Evolutionary conservation across 306 rosid species (phyloP), one percentile per base, ranked within the genome.

Genomic region (Bauhinia variegata): DNA sequence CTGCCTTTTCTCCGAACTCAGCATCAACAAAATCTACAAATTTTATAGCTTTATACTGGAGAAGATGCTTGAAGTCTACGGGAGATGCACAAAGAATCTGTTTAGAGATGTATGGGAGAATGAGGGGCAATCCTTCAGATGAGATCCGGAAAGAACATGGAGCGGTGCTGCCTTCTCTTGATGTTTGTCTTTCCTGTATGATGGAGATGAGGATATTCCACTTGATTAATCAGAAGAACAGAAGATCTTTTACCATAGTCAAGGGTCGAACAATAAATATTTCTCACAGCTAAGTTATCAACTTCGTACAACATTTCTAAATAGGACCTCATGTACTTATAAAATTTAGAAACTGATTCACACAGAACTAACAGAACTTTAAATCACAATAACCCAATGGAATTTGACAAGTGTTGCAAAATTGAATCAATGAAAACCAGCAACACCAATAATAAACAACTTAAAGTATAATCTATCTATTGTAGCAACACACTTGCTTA

Each of bases 141-240:
- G 96, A 86, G 79, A 95, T 88, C 57, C 99, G 85, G 78, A 95
- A 95, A 54, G 75, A 68, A 82, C 99, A 91, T 11, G 95, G 97
- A 15, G 92, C 76, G 44, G 82, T 16, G 77, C 62, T 83, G 57
- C 97, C 97, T 78, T 90, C 95, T 79, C 91, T 85, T 53, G 97
- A 82, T 54, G 99, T 64, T 78, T 95, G 99, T 70, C 99, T 82
- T 83, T 91, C 99, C 99, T 95, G 71, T 50, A 63, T 30, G 55
- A 72, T 14, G 54, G 48, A 44, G 59, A 34, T n/a, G 18, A 38
- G 74, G n/a, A 60, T 37, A 68, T 46, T 58, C 38, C 54, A 43
- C 70, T 51, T 33, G 7, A 66, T 44, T 28, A 79, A 52, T 55
- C 66, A 42, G 9, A 59, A 49, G 14, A 54, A 73, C 18, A 44